Conservation (phyloP, 306 rosid genomes). For the Dryas drummondii region DNA sequence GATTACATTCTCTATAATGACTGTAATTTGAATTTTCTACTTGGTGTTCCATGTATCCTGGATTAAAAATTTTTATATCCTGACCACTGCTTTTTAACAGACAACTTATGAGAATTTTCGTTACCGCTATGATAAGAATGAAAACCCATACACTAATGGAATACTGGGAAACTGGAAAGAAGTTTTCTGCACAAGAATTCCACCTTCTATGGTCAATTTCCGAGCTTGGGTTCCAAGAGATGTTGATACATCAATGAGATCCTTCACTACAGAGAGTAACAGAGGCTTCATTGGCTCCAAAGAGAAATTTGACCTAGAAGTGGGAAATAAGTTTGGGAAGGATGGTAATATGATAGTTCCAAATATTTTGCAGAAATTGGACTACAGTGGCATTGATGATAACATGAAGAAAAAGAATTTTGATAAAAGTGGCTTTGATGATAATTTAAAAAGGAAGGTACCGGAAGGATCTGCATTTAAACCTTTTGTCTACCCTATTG, state of each 20-base stretch:
- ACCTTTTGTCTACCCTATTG: constrained; percentile 31
- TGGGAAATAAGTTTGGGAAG: constrained; percentile 45
- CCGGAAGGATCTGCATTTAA: constrained; percentile 37
- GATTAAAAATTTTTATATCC: neutral
- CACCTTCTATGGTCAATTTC: constrained; percentile 59
- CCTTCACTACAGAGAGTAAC: constrained; percentile 44
- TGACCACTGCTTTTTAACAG: constrained; percentile 39
- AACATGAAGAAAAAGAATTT: constrained; percentile 41
- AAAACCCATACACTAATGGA: constrained; percentile 68
- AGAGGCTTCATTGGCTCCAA: constrained; percentile 48
- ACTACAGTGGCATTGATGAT: constrained; percentile 50
- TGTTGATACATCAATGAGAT: constrained; percentile 35
- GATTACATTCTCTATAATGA: neutral
- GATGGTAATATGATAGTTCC: constrained; percentile 45
- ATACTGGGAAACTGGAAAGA: constrained; percentile 55
- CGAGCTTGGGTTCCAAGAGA: constrained; percentile 59
- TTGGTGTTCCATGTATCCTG: neutral
- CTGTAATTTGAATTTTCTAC: neutral
- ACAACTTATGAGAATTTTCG: constrained; percentile 94
- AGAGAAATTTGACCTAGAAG: constrained; percentile 58
- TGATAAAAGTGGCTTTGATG: constrained; percentile 42
- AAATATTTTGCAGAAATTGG: constrained; percentile 54
- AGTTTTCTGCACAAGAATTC: constrained; percentile 66
- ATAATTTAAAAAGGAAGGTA: constrained; percentile 37
- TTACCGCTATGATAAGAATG: constrained; percentile 83